Conservation (phyloP, 306 rosid species). For the Trifolium subterraneum region DNA sequence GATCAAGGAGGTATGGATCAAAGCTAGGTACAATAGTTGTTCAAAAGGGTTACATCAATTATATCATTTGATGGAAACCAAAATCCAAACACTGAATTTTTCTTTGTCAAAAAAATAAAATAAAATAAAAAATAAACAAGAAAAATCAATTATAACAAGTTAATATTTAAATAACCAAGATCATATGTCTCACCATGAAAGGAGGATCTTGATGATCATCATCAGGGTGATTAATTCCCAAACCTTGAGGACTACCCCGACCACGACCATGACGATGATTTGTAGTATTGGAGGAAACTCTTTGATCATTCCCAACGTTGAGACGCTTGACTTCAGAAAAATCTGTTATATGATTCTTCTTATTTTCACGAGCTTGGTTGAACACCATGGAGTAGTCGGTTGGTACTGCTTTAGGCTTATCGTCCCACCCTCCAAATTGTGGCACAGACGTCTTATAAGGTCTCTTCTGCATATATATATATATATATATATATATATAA, state of each 20-base stretch:
- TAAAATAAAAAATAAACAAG: no score
- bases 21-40: constrained; percentile 37
- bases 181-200: constrained; percentile 23
- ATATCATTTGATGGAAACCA: not conserved
- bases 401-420: constrained; percentile 51
- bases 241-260: not conserved
- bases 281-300: not conserved
- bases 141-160: no score
- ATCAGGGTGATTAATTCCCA: not conserved
- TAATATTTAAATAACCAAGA: not conserved
- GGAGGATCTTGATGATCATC: constrained; percentile 27
- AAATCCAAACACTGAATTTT: no score
- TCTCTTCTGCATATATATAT: constrained; percentile 51
- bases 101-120: no score
- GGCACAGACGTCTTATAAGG: constrained; percentile 69
- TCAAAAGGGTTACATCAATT: not conserved
- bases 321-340: constrained; percentile 54
- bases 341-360: constrained; percentile 62
- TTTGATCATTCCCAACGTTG: constrained; percentile 57
- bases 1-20: constrained; percentile 57
- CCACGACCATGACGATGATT: constrained; percentile 27
- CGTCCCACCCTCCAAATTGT: constrained; percentile 89
- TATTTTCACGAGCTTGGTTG: constrained; percentile 66
- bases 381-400: constrained; percentile 78
- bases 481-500: no score